These are phyloP conservation scores for Saccharomyces mikatae DNA, from an alignment of 805 yeast species.

Conservation along the genomic window DNA sequence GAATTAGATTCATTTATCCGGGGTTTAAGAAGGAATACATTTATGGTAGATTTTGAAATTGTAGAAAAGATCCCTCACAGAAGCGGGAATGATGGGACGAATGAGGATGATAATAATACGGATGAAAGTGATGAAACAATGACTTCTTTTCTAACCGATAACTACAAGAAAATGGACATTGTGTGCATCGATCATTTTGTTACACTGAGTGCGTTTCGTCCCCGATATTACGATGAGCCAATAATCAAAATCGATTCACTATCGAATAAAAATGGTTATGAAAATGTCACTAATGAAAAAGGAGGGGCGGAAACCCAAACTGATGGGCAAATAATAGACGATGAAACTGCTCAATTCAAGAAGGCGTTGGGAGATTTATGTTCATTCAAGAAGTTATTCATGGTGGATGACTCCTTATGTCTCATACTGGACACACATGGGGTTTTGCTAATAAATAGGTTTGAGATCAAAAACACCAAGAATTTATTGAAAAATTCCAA, in stretches of 20 bases:
- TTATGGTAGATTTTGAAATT: slow-evolving; percentile 16
- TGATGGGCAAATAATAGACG: background rate
- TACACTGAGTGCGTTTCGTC: slow-evolving; percentile 16
- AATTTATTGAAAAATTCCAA: slow-evolving; percentile 4
- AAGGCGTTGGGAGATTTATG: slow-evolving; percentile 8
- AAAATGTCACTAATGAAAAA: background rate
- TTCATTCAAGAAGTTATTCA: slow-evolving; percentile 21
- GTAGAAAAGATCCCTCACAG: slow-evolving; percentile 8
- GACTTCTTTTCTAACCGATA: slow-evolving; percentile 20
- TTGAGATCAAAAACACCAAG: slow-evolving; percentile 6
- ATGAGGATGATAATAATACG: background rate
- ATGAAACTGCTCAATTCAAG: background rate
- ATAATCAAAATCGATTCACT: slow-evolving; percentile 13
- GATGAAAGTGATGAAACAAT: slow-evolving; percentile 6
- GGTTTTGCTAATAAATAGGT: slow-evolving; percentile 16
- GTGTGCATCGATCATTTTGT: slow-evolving; percentile 16
- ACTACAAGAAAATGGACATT: slow-evolving; percentile 19
- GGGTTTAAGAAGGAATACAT: slow-evolving; percentile 14
- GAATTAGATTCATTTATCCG: slow-evolving; percentile 13
- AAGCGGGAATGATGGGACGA: slow-evolving; percentile 1
- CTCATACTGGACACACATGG: slow-evolving; percentile 20
- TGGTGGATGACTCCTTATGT: slow-evolving; percentile 16
- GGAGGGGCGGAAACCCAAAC: background rate
- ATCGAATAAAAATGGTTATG: background rate
- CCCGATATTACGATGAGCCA: slow-evolving; percentile 18